Evolutionary conservation across 2,329 filamentous ascomycete genomes (phyloP), one percentile per base, ranked within the genome.

Genomic region (Amylocarpus encephaloides): DNA sequence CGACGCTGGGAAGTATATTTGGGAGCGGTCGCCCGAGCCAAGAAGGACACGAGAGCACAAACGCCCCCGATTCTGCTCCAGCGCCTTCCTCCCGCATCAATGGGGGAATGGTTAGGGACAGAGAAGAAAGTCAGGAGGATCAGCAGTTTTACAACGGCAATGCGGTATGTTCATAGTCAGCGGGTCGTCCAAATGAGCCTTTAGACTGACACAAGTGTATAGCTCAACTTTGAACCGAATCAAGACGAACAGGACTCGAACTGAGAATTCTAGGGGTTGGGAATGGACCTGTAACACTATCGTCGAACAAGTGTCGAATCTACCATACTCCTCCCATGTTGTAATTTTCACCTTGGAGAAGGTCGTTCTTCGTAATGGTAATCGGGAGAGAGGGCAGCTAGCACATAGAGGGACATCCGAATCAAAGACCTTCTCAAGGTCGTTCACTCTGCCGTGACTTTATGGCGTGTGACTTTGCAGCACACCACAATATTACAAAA

Each of bases 71-170:
- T 10, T 40, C 34, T 35, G 13, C 32, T 7, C 12, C 50, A 10
- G 22, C 49, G 9, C 13, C 52, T 5, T 46, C 64, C 64, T 54
- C 48, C 63, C 70, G 51, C 5, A 64, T 67, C n/a, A 73, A 71
- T 35, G 67, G 77, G 22, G 69, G 74, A 44, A 81, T 77, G 1
- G 67, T 83, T 48, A 68, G 70, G 56, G 78, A 83, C 52, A 71
- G 75, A 35, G 71, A 75, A 16, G 72, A 78, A 53, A 71, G 75
- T 35, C 73, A 73, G 47, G 69, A 78, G 49, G 76, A 83, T 55
- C 77, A 82, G 40, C 85, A 94, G 63, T 78, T 94, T 42, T 95
- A 96, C 65, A 96, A 96, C 63, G 91, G 91, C 1, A 96, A 95
- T 64, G 88, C 88, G 65, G 87, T 91, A 73, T 68, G 60, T 56